These are phyloP conservation scores for Pulveroboletus ravenelii DNA, from an alignment of 768 basidiomycete genomes.

Conservation along the genomic window DNA sequence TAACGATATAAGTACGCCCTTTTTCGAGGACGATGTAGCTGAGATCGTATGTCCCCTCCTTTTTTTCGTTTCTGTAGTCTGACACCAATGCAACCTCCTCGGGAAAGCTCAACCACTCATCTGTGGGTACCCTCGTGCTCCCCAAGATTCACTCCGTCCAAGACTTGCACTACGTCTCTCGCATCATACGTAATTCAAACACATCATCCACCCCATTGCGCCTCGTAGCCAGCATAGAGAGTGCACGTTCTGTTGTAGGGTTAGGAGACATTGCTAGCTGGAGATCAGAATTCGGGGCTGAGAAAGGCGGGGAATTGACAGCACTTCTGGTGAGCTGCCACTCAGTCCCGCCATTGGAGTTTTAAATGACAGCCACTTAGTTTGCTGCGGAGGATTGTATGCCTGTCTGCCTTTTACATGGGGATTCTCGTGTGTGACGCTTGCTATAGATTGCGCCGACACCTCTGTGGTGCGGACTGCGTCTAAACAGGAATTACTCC, in stretches of 20 bases:
- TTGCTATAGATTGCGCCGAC: constrained; percentile 77
- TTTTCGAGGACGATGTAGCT: constrained; percentile 60
- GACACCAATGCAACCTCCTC: constrained; percentile 1
- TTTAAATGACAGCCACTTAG: constrained; percentile 35
- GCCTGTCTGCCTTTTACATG: constrained; percentile 16
- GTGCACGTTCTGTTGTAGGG: constrained; percentile 65
- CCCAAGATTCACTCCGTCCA: constrained; percentile 75
- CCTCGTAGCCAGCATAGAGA: constrained; percentile 83
- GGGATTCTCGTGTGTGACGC: neutral
- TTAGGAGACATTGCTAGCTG: constrained; percentile 68
- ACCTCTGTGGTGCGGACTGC: constrained; percentile 74
- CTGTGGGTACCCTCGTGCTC: constrained; percentile 66
- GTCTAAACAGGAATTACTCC: constrained; percentile 73
- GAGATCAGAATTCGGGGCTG: constrained; percentile 44
- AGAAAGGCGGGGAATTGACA: constrained; percentile 49
- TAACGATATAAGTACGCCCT: constrained; percentile 61
- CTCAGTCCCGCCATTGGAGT: neutral
- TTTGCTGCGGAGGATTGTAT: constrained; percentile 94
- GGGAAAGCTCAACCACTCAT: constrained; percentile 39
- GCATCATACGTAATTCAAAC: constrained; percentile 18
- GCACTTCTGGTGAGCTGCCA: constrained; percentile 51
- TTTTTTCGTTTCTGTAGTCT: neutral
- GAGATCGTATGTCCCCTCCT: constrained; percentile 46
- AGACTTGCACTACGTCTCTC: constrained; percentile 62
- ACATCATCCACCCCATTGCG: constrained; percentile 40